Evolutionary conservation across 176 grass and related monocot species (phyloP), one percentile per base, ranked within the genome.

Genomic region (maize (Zea mays)): DNA sequence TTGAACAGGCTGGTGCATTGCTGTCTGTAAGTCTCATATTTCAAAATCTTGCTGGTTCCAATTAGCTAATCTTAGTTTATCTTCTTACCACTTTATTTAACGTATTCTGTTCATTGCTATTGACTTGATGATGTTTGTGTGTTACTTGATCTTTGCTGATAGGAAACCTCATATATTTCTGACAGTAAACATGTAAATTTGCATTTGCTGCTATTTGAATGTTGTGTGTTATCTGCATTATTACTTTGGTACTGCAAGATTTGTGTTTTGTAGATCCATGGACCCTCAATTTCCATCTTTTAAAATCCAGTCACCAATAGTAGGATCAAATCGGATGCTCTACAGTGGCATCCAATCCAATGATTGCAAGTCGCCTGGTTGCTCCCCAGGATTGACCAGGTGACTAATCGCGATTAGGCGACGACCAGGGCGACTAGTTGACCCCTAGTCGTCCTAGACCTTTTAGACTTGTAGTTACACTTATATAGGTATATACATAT

Each of bases 1-100:
- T 81, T 76, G 88, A 84, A 46, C 91, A 90, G 52, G 80, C 85
- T 79, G 88, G 80, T 72, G 57, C 27, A 75, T 84, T 82, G 76
- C 71, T 93, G 79, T 74, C 76, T 79, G 91, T 93, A 88, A 66
- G 88, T 74, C 17, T 1, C 62, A 77, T 85, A 17, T 76, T 80
- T 68, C 17, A 45, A 75, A 35, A 15, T 85, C 49, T 84, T 47
- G n/a, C 37, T 7, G 10, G 5, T 78, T 55, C 71, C 59, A 73
- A 4, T 65, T 80, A 60, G 5, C 60, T 84, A 54, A 78, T 59
- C 42, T 65, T 70, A 8, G 17, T 45, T 60, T 73, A 27, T 44
- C 56, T 52, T 42, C 20, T 70, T 59, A 15, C 13, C 49, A 41
- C 43, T 57, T 6, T 9, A 4, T 55, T 57, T n/a, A 60, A 55